These are phyloP conservation scores for Macadamia integrifolia DNA, from an alignment of 164 flowering plant genomes.

Conservation along the genomic window DNA sequence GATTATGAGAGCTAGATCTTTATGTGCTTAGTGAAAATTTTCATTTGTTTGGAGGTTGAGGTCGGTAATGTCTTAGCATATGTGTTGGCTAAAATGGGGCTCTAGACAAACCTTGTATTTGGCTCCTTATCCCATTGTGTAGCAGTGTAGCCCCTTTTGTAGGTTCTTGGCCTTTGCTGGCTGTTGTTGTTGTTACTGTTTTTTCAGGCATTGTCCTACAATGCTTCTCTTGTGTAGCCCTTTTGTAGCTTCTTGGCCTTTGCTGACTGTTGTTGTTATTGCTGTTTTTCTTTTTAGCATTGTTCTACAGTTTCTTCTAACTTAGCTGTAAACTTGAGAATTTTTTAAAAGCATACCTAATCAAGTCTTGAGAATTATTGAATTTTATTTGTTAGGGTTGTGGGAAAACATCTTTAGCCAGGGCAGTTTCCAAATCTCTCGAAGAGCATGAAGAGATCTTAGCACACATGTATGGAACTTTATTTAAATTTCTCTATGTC, in stretches of 20 bases:
- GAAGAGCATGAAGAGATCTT: constrained; percentile 54
- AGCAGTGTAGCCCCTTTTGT: neutral
- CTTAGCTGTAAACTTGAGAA: neutral
- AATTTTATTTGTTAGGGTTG: constrained; percentile 54
- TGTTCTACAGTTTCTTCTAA: neutral
- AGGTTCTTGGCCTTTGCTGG: constrained; percentile 1
- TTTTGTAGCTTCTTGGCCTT: too few relatives aligned
- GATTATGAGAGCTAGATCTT: too few relatives aligned
- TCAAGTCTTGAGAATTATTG: neutral
- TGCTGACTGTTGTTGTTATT: too few relatives aligned
- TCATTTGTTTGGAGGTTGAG: too few relatives aligned
- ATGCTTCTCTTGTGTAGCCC: too few relatives aligned
- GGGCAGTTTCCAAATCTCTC: constrained; percentile 65
- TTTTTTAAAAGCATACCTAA: neutral
- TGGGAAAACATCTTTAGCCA: constrained; percentile 77
- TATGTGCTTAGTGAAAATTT: too few relatives aligned
- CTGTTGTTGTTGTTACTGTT: neutral
- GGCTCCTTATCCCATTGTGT: neutral
- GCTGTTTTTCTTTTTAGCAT: too few relatives aligned
- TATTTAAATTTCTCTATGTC: neutral
- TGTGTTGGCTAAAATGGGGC: too few relatives aligned
- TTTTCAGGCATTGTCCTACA: too few relatives aligned
- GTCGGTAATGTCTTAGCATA: too few relatives aligned
- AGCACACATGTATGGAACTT: constrained; percentile 60
- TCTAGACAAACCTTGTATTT: too few relatives aligned